Conservation (phyloP, 306 rosid species). For the Arachis hypogaea region DNA sequence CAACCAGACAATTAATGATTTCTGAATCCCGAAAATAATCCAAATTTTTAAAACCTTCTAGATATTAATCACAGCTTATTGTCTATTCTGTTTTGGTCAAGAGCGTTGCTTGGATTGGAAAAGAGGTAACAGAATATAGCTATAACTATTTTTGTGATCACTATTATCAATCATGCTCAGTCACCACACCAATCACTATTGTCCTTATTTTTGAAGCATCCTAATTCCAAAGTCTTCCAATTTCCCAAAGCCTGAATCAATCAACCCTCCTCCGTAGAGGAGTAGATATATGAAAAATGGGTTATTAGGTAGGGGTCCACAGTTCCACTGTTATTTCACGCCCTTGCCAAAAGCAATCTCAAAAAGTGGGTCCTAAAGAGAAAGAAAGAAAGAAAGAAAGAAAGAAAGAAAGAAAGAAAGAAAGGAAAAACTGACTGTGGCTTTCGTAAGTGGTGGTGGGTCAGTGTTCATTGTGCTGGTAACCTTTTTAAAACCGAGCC, state of each 20-base stretch:
- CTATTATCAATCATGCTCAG: background rate
- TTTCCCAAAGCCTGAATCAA: background rate
- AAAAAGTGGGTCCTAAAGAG: slow-evolving; percentile 59
- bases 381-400: slow-evolving; percentile 40
- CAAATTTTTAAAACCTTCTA: slow-evolving; percentile 5
- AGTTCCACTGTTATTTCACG: slow-evolving; percentile 53
- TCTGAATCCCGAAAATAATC: slow-evolving; percentile 11
- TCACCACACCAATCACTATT: background rate
- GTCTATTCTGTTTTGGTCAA: slow-evolving; percentile 24
- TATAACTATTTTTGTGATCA: background rate
- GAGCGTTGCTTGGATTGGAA: background rate
- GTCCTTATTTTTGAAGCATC: slow-evolving; percentile 26
- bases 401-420: slow-evolving; percentile 33
- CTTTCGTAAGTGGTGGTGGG: slow-evolving; percentile 62
- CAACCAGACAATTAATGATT: slow-evolving; percentile 5
- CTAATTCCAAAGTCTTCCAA: slow-evolving; percentile 27
- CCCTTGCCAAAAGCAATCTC: slow-evolving; percentile 61
- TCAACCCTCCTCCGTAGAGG: background rate
- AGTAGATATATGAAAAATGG: slow-evolving; percentile 2
- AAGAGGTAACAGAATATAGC: slow-evolving; percentile 1
- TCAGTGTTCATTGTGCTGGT: slow-evolving; percentile 53
- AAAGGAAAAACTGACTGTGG: slow-evolving; percentile 64
- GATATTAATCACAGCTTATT: slow-evolving; percentile 15
- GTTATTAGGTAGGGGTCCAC: slow-evolving; percentile 40
- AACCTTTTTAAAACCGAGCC: slow-evolving; percentile 48